Conservation (phyloP, 805 yeast species). For the Candida arabinofermentans region DNA sequence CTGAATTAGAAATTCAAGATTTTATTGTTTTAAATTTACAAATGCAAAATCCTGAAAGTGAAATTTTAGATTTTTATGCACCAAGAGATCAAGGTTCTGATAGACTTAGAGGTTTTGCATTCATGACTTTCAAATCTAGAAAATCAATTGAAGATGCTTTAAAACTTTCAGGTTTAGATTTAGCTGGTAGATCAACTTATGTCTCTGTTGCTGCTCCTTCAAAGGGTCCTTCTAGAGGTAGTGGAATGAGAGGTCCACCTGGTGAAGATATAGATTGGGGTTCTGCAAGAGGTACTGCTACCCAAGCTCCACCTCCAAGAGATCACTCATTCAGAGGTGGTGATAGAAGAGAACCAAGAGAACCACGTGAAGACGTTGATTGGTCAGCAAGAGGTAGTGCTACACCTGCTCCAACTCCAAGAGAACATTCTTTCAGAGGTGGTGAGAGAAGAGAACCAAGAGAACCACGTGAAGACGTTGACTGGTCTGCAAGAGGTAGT, state of each 20-base stretch:
- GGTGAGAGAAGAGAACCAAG: conserved; percentile 27
- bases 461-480: conserved; percentile 36
- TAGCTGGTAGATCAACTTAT: conserved; percentile 47
- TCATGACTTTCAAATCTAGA: conserved; percentile 45
- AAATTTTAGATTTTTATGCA: conserved; percentile 61
- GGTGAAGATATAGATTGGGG: conserved; percentile 56
- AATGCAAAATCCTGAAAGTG: conserved; percentile 44
- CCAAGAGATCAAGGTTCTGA: conserved; percentile 69
- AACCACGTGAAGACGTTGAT: conserved; percentile 42
- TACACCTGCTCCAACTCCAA: conserved; percentile 9
- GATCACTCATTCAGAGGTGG: conserved; percentile 25
- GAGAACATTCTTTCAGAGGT: conserved; percentile 23
- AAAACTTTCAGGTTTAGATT: conserved; percentile 38
- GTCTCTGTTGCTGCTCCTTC: conserved; percentile 60
- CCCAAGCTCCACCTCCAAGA: conserved; percentile 17
- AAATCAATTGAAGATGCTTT: conserved; percentile 49
- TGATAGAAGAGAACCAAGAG: conserved; percentile 23
- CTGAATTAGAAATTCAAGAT: conserved; percentile 57
- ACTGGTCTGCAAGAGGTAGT: conserved; percentile 38
- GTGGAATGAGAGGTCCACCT: conserved; percentile 21
- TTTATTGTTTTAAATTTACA: conserved; percentile 55
- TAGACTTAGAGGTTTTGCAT: conserved; percentile 57
- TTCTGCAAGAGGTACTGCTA: conserved; percentile 17
- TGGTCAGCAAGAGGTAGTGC: conserved; percentile 37
- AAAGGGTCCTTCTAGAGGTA: conserved; percentile 29